Conservation (phyloP, 495 filamentous ascomycete genomes). For the Lasiosphaeria miniovina region DNA sequence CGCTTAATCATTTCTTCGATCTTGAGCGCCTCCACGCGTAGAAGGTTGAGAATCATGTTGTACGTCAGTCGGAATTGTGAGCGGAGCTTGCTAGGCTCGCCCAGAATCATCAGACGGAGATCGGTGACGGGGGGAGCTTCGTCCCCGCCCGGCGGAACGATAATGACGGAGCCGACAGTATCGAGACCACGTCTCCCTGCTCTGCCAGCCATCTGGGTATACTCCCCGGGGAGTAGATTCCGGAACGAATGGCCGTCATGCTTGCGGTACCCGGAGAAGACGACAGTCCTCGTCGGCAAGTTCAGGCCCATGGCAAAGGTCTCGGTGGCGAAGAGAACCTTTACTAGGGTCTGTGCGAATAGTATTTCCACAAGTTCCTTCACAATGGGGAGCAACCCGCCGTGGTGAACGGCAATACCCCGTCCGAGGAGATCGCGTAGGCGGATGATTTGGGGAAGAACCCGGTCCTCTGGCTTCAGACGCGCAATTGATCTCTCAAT, state of each 20-base stretch:
- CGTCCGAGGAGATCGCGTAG: constrained; percentile 80
- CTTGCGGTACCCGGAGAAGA: constrained; percentile 96
- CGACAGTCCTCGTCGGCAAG: constrained; percentile 90
- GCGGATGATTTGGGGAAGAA: constrained; percentile 84
- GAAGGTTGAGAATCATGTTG: constrained; percentile 97
- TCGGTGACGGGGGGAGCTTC: constrained; percentile 84
- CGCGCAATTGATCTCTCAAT: constrained; percentile 94
- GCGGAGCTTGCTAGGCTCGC: constrained; percentile 88
- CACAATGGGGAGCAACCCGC: constrained; percentile 90
- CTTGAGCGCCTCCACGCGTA: constrained; percentile 93
- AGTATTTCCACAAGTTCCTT: constrained; percentile 98
- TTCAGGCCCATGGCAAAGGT: constrained; percentile 99
- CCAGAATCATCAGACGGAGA: constrained; percentile 89
- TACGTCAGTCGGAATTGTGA: constrained; percentile 97
- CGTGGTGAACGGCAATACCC: constrained; percentile 95
- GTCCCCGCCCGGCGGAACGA: constrained; percentile 71
- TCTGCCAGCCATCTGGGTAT: constrained; percentile 97
- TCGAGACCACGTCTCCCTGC: constrained; percentile 92
- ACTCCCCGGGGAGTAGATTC: constrained; percentile 90
- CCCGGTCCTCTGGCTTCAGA: constrained; percentile 84
- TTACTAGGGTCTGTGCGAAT: constrained; percentile 91
- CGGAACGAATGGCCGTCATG: constrained; percentile 89
- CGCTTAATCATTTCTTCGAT: constrained; percentile 99
- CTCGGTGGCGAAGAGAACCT: constrained; percentile 95
- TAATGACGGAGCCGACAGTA: constrained; percentile 87